phyloP scores from a whole-genome alignment of 108 stramenopile species.

The Stephanodiscus minutulus region DNA sequence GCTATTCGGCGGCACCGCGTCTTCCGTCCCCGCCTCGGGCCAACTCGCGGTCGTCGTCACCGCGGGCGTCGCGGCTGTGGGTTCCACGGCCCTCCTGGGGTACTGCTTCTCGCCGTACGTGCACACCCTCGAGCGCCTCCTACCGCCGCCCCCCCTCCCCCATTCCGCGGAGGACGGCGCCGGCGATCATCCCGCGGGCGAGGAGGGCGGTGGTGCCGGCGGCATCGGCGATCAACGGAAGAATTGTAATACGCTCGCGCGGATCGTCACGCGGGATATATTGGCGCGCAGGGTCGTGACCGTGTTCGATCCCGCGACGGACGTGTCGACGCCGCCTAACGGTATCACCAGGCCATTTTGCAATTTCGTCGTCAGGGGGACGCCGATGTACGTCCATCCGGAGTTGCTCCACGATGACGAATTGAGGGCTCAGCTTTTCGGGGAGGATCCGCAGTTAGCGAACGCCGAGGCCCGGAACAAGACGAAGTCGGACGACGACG shows the following conservation, averaged over 20 bases:
- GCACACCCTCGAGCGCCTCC: slow-evolving; percentile 58
- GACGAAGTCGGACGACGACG: slow-evolving; percentile 52
- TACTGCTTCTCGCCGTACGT: slow-evolving; percentile 88
- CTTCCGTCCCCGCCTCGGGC: slow-evolving; percentile 61
- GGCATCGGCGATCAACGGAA: not conserved
- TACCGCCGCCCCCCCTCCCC: slow-evolving; percentile 9
- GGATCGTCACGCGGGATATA: slow-evolving; percentile 70
- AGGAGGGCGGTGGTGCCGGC: not conserved
- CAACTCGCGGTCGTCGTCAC: slow-evolving; percentile 71
- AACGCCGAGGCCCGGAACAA: slow-evolving; percentile 24
- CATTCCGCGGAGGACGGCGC: slow-evolving; percentile 4
- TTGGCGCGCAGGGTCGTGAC: slow-evolving; percentile 62
- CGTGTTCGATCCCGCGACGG: slow-evolving; percentile 71
- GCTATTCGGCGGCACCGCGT: slow-evolving; percentile 41
- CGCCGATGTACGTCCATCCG: slow-evolving; percentile 77
- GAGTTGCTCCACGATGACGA: slow-evolving; percentile 58
- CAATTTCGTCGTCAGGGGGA: slow-evolving; percentile 74
- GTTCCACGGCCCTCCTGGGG: slow-evolving; percentile 70
- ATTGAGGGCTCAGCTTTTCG: slow-evolving; percentile 54
- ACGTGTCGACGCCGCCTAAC: slow-evolving; percentile 52
- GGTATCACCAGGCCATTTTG: slow-evolving; percentile 77
- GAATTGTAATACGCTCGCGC: slow-evolving; percentile 23
- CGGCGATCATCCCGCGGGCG: not conserved
- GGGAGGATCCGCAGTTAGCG: slow-evolving; percentile 29
- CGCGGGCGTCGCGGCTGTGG: slow-evolving; percentile 65